Evolutionary conservation across 2,329 filamentous ascomycete genomes (phyloP), one percentile per base, ranked within the genome.

Genomic region (Pseudocercospora fuligena): DNA sequence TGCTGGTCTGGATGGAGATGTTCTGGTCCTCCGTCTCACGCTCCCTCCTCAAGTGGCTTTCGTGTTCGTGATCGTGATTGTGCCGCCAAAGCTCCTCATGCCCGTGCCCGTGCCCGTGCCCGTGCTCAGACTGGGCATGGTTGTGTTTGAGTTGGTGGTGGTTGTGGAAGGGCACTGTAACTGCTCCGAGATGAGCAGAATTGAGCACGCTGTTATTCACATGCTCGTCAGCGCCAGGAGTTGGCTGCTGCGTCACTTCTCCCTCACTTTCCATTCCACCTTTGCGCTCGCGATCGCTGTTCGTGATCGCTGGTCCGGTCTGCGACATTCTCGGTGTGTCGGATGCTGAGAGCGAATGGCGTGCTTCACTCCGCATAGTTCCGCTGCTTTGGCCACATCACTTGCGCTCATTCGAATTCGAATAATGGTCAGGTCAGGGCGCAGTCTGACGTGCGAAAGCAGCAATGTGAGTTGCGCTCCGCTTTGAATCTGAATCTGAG

Each of bases 1-100:
- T 82, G 54, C 80, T 77, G 23, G 82, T 78, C 43, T 82, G 79
- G 51, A 80, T 77, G 68, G 80, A 78, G 67, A 82, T 79, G 70
- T 72, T 75, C 56, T 72, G 66, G 40, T 77, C 76, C 33, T 73
- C 71, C 36, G 63, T 66, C 53, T 74, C 70, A 51, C 72, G 73
- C 51, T 70, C 70, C 58, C 75, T 65, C 53, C 70, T 71, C 51
- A 75, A 63, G 58, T 61, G 63, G 49, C 70, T 66, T 29, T 77
- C 75, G 67, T 77, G 76, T 16, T 77, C 75, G 72, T 79, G 76
- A 71, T 77, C 75, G 72, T 79, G 76, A 71, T 77, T 71, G 60
- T 76, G 74, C 49, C 70, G 73, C 61, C 73, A 75, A 23, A 76
- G 72, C 65, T 74, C 71, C 54, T 70, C 67, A 66, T 73, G 67